phyloP scores from a whole-genome alignment of 352 stramenopile species.

The Globisporangium okanoganense region DNA sequence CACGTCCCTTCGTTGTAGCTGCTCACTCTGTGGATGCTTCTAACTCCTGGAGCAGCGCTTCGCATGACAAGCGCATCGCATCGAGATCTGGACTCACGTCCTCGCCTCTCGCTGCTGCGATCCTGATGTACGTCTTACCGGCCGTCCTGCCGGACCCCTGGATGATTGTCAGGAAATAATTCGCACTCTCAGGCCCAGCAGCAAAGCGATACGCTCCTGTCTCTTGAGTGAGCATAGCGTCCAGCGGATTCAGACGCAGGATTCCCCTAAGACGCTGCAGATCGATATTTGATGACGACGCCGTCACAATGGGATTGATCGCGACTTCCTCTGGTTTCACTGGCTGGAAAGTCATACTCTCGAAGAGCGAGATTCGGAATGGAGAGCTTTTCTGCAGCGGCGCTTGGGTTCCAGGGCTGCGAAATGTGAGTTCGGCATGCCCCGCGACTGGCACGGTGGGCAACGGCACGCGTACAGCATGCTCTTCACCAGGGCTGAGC shows the following conservation, averaged over 20 bases:
- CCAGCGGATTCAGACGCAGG: conserved; percentile 49
- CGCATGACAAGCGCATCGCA: background rate
- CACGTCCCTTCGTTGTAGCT: background rate
- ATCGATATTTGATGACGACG: conserved; percentile 25
- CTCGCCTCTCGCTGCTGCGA: background rate
- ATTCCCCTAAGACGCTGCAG: conserved; percentile 40
- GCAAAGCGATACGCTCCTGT: conserved; percentile 47
- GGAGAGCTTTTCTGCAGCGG: conserved; percentile 39
- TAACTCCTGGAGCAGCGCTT: conserved; percentile 10
- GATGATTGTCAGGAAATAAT: conserved; percentile 41
- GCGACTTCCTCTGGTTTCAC: conserved; percentile 21
- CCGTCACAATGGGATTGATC: conserved; percentile 10
- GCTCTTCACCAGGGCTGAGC: conserved; percentile 18
- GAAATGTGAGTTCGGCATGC: conserved; percentile 34
- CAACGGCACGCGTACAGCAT: conserved; percentile 31
- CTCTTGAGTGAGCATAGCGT: conserved; percentile 42
- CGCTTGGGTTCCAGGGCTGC: conserved; percentile 59
- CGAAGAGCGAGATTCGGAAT: conserved; percentile 46
- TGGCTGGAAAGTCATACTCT: conserved; percentile 29
- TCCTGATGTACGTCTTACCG: background rate
- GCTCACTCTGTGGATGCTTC: background rate
- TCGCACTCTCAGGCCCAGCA: conserved; percentile 3
- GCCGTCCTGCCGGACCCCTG: background rate
- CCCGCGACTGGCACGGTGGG: conserved; percentile 17
- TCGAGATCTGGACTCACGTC: background rate